Conservation (phyloP, 257 asterid genomes). For the Phtheirospermum japonicum region DNA sequence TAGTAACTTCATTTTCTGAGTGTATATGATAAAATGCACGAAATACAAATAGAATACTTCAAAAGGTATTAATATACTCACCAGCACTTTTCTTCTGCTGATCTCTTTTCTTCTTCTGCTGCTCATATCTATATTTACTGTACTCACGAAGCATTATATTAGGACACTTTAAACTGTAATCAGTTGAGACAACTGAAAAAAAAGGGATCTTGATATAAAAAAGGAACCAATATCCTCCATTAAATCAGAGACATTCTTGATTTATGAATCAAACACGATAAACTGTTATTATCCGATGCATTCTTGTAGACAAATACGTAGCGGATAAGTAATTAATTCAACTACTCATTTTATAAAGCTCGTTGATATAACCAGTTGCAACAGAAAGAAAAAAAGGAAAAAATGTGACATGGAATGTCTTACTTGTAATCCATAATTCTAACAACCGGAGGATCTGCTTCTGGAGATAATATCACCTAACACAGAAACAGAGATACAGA, state of each 20-base stretch:
- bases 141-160: slow-evolving; percentile 20
- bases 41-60: slow-evolving; percentile 3
- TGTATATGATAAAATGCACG: slow-evolving; percentile 6
- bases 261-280: slow-evolving; percentile 6
- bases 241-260: neutral
- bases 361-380: slow-evolving; percentile 11
- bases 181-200: slow-evolving; percentile 5
- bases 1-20: slow-evolving; percentile 24
- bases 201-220: neutral
- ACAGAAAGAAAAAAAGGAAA: neutral
- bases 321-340: neutral
- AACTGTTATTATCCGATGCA: slow-evolving; percentile 10
- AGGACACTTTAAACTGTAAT: slow-evolving; percentile 9
- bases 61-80: slow-evolving; percentile 29
- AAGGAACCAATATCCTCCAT: slow-evolving; percentile 1
- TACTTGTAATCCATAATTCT: slow-evolving; percentile 95
- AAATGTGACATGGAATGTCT: slow-evolving; percentile 27
- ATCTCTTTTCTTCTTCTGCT: slow-evolving; percentile 88
- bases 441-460: slow-evolving; percentile 93
- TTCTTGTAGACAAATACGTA: neutral
- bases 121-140: slow-evolving; percentile 89
- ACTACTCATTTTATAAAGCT: slow-evolving; percentile 2
- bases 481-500: slow-evolving; percentile 15
- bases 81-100: slow-evolving; percentile 95
- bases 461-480: slow-evolving; percentile 94